Base-by-base conservation (phyloP, 2,329 filamentous ascomycete genomes). In the Ascochyta lentis region DNA sequence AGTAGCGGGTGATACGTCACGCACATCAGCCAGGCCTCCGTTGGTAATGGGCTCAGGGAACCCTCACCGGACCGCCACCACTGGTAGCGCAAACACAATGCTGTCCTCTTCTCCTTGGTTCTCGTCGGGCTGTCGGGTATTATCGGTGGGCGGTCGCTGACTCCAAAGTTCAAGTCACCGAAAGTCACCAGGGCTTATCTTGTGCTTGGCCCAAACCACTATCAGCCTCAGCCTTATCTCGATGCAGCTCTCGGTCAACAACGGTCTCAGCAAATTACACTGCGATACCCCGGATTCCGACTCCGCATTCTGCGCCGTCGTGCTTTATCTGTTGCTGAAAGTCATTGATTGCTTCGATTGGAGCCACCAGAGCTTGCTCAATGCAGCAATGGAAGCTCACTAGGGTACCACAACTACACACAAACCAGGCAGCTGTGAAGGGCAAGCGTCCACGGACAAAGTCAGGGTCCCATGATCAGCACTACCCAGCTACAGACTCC, bases 211-310 rank as follows among this genome's bases (percentile, higher is more conserved):
- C 51, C 44, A 43, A 39, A 35, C 37, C 29, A 44, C 54, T 56
- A 57, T 57, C 48, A 49, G 27, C 44, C 49, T 56, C 54, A 57
- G 49, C 48, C 54, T 52, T 57, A 57, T 57, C 54, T 57, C 43
- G 22, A 52, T 49, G 24, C 38, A 49, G 44, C 47, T 19, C n/a
- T 52, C 49, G 54, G 39, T 57, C 54, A 52, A 52, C 38, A 40
- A 44, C 49, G 26, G 44, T 45, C 43, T 35, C 48, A 31, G 39
- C 39, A 49, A 29, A 52, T 41, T 40, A 23, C 39, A 26, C 53
- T 51, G 38, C 43, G 53, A 39, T 48, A 51, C 53, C 53, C 53
- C 53, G 26, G 53, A 56, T 51, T 56, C 33, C 24, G 42, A 42
- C 23, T 56, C 53, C 53, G 38, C 47, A 51, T 9, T 46, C 29